Conservation (phyloP, 176 grass and related monocot genomes). For the Neostapfia colusana region DNA sequence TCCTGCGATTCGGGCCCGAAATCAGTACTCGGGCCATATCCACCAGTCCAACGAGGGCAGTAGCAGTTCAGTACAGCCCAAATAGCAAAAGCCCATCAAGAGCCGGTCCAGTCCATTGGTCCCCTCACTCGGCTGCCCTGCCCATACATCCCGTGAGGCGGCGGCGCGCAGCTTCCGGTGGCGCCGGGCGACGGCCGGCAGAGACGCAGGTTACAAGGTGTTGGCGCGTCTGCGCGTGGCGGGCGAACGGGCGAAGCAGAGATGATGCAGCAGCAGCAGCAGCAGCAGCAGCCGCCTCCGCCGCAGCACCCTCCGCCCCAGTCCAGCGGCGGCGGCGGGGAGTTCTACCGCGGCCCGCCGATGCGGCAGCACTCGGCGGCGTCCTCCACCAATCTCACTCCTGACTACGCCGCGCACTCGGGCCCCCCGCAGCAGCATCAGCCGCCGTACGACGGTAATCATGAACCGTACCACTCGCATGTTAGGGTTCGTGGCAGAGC, state of each 20-base stretch:
- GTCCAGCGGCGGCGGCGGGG: conserved; percentile 41
- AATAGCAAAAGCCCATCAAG: too few relatives aligned
- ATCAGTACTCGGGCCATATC: too few relatives aligned
- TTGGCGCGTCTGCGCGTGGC: conserved; percentile 25
- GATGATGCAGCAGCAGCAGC: conserved; percentile 57
- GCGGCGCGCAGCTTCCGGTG: too few relatives aligned
- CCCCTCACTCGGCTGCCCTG: too few relatives aligned
- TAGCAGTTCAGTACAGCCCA: too few relatives aligned
- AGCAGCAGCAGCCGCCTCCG: conserved; percentile 46
- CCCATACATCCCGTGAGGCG: too few relatives aligned
- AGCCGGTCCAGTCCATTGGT: too few relatives aligned
- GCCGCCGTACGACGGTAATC: conserved; percentile 49
- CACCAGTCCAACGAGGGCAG: too few relatives aligned
- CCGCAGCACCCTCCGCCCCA: conserved; percentile 45
- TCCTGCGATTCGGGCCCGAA: too few relatives aligned
- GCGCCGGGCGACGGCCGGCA: too few relatives aligned
- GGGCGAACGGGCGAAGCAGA: conserved; percentile 5
- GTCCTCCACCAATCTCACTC: conserved; percentile 56
- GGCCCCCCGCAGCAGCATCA: conserved; percentile 13
- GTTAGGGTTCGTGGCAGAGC: conserved; percentile 25
- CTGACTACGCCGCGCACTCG: conserved; percentile 53
- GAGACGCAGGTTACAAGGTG: conserved; percentile 30
- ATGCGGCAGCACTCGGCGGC: conserved; percentile 78
- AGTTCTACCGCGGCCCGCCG: conserved; percentile 76
- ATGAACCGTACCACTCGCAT: not conserved